A percentile compares a stretch with the other conserved stretches of the same genome.
Evolutionary conservation across 768 basidiomycete species (phyloP).

Genomic region (Pluteus cervinus): DNA sequence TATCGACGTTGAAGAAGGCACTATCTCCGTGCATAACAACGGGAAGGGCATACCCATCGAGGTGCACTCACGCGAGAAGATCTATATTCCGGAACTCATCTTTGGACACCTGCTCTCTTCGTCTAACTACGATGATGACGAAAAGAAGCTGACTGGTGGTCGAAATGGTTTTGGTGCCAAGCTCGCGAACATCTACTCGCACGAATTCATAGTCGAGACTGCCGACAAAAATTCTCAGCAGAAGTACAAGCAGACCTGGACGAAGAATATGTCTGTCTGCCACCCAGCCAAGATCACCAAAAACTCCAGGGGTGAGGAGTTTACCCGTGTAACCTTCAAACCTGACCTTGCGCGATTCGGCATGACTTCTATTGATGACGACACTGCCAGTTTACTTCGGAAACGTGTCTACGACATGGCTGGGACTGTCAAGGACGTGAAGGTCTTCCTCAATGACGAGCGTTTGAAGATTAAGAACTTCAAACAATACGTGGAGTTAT

Average conservation of each 20-base stretch:
- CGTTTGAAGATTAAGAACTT: constrained; percentile 90
- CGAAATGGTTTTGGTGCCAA: constrained; percentile 99
- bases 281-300: constrained; percentile 92
- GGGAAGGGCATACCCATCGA: constrained; percentile 96
- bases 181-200: constrained; percentile 96
- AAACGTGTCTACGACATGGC: constrained; percentile 97
- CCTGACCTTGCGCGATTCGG: constrained; percentile 92
- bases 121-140: constrained; percentile 97
- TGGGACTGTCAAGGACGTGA: constrained; percentile 89
- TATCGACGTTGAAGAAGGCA: constrained; percentile 77
- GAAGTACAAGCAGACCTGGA: constrained; percentile 96
- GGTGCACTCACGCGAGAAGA: constrained; percentile 87
- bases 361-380: constrained; percentile 87
- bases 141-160: constrained; percentile 98
- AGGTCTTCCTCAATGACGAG: constrained; percentile 91
- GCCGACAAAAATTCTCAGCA: constrained; percentile 80
- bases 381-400: constrained; percentile 81
- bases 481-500: constrained; percentile 96
- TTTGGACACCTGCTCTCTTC: constrained; percentile 93
- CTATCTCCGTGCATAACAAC: constrained; percentile 93
- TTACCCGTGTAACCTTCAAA: constrained; percentile 86
- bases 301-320: constrained; percentile 83
- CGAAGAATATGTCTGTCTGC: constrained; percentile 86
- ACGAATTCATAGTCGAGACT: constrained; percentile 93
- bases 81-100: constrained; percentile 95